phyloP scores from a whole-genome alignment of 164 flowering plant species.

The Magnolia officinalis region DNA sequence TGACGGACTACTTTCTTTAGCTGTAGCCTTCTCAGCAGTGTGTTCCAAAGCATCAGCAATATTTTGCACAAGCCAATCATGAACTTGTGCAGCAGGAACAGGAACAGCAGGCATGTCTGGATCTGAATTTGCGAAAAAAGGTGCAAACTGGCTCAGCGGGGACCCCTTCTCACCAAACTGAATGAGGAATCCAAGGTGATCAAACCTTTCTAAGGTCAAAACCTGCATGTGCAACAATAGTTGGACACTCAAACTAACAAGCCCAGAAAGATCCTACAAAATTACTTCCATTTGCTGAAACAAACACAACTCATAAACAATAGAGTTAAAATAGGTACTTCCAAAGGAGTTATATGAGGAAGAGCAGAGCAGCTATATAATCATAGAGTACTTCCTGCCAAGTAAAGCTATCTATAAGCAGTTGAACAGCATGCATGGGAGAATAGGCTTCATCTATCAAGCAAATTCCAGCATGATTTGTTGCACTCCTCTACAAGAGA shows the following conservation, averaged over 20 bases:
- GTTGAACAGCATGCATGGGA: too few relatives aligned
- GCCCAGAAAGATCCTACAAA: background rate
- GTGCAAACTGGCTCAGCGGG: slow-evolving; percentile 78
- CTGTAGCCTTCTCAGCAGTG: slow-evolving; percentile 56
- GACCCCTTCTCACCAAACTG: slow-evolving; percentile 81
- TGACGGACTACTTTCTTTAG: slow-evolving; percentile 75
- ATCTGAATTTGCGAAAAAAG: slow-evolving; percentile 98
- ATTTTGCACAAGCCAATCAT: slow-evolving; percentile 83
- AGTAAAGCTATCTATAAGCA: too few relatives aligned
- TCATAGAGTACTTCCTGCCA: too few relatives aligned
- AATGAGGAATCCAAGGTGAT: slow-evolving; percentile 84
- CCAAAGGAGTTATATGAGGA: background rate
- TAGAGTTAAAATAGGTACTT: background rate
- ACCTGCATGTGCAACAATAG: slow-evolving; percentile 38
- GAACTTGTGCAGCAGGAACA: slow-evolving; percentile 86
- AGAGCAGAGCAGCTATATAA: background rate
- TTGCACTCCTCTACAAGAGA: too few relatives aligned
- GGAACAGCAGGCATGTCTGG: slow-evolving; percentile 98
- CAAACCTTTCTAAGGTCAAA: slow-evolving; percentile 79
- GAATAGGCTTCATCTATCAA: too few relatives aligned
- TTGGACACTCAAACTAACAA: background rate
- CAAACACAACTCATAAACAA: background rate
- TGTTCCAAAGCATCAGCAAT: slow-evolving; percentile 65
- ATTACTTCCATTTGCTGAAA: background rate
- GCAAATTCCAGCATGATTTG: too few relatives aligned